Evolutionary conservation across 768 basidiomycete genomes (phyloP).

Genomic region (Ramaria sp.): DNA sequence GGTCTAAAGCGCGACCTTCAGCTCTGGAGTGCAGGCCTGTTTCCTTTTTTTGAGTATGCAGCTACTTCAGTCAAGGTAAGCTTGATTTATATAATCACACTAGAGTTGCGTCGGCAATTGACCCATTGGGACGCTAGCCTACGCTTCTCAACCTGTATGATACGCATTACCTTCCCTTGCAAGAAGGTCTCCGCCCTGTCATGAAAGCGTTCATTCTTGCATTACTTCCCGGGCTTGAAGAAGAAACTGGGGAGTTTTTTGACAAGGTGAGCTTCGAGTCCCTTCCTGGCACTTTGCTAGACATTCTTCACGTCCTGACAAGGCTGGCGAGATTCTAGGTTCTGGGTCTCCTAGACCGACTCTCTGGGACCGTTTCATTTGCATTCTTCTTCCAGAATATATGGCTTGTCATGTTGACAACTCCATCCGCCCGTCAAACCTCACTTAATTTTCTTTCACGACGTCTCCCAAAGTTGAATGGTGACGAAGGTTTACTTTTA

Average conservation of each 20-base stretch:
- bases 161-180: conserved; percentile 81
- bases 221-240: conserved; percentile 88
- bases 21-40: conserved; percentile 91
- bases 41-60: conserved; percentile 98
- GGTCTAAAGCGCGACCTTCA: conserved; percentile 79
- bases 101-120: not conserved
- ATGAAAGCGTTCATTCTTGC: conserved; percentile 94
- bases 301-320: not conserved
- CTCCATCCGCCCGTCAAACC: conserved; percentile 73
- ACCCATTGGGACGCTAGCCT: conserved; percentile 36
- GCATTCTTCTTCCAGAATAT: conserved; percentile 94
- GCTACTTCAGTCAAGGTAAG: conserved; percentile 94
- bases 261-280: conserved; percentile 47
- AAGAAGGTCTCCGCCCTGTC: conserved; percentile 68
- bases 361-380: conserved; percentile 75
- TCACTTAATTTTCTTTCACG: conserved; percentile 81
- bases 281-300: not conserved
- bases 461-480: conserved; percentile 54
- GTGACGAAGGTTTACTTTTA: conserved; percentile 62
- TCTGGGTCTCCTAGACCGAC: conserved; percentile 61
- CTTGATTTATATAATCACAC: not conserved
- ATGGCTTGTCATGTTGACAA: conserved; percentile 76
- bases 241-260: conserved; percentile 96
- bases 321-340: conserved; percentile 36
- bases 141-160: conserved; percentile 69